Percentiles rank a stretch among this genome's conserved stretches.
Evolutionary conservation across 2,329 filamentous ascomycete species (phyloP).

Genomic region (Helotiales sp.): DNA sequence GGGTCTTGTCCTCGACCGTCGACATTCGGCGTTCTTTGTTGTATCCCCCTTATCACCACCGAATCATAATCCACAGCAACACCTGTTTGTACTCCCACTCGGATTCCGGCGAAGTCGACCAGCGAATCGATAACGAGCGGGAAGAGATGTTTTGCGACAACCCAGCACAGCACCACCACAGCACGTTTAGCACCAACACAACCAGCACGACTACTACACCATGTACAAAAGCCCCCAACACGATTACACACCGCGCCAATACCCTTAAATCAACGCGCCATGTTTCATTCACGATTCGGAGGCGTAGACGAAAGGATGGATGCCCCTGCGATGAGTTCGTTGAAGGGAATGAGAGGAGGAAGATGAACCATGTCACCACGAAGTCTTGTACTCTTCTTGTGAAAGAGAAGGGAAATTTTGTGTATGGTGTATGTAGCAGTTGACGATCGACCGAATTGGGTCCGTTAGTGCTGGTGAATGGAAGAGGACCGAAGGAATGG

Average conservation of each 20-base stretch:
- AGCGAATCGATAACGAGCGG: constrained; percentile 23
- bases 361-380: constrained; percentile 14
- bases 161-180: constrained; percentile 17
- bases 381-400: constrained; percentile 19
- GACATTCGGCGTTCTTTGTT: constrained; percentile 26
- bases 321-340: constrained; percentile 5
- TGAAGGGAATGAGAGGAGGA: background rate
- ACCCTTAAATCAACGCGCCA: constrained; percentile 25
- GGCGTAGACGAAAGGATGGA: background rate
- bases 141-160: constrained; percentile 16
- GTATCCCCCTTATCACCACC: constrained; percentile 14
- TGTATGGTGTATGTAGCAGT: constrained; percentile 12
- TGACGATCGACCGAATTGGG: constrained; percentile 18
- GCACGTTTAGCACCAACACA: constrained; percentile 13
- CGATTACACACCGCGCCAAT: constrained; percentile 18
- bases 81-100: constrained; percentile 16
- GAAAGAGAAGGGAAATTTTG: constrained; percentile 3
- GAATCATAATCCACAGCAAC: constrained; percentile 23
- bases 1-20: constrained; percentile 38
- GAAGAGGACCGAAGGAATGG: constrained; percentile 2
- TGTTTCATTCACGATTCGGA: constrained; percentile 28
- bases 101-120: constrained; percentile 32
- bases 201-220: constrained; percentile 19
- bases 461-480: constrained; percentile 15
- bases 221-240: constrained; percentile 24